A percentile compares a stretch with the other conserved stretches of the same genome.
Evolutionary conservation across 2,329 filamentous ascomycete species (phyloP).

Genomic region (Xylariaceae sp.): DNA sequence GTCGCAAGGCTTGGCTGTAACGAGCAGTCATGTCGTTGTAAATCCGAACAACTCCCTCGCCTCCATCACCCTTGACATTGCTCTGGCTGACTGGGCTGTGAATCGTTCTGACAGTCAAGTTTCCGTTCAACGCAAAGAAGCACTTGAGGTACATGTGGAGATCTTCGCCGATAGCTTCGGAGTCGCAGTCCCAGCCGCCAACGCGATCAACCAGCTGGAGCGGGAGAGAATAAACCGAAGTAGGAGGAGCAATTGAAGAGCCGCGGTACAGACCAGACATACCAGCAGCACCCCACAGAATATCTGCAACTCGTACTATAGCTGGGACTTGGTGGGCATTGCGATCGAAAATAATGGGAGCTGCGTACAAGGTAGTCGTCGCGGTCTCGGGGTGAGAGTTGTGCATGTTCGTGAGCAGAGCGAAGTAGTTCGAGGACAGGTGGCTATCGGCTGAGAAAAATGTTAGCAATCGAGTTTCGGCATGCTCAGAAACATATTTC

Average conservation of each 20-base stretch:
- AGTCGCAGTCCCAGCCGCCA: conserved; percentile 65
- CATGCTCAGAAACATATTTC: background rate
- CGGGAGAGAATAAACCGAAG: conserved; percentile 67
- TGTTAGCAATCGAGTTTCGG: conserved; percentile 16
- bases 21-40: conserved; percentile 57
- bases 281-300: conserved; percentile 66
- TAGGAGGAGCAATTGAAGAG: conserved; percentile 62
- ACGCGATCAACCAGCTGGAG: conserved; percentile 62
- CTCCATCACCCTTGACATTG: conserved; percentile 60
- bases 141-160: conserved; percentile 75
- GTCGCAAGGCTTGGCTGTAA: conserved; percentile 66
- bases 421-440: conserved; percentile 62
- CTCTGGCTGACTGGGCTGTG: conserved; percentile 67
- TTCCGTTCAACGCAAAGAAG: conserved; percentile 68
- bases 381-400: conserved; percentile 54
- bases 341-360: conserved; percentile 68
- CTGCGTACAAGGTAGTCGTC: conserved; percentile 59
- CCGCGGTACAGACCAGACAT: conserved; percentile 62
- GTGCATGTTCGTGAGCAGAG: conserved; percentile 59
- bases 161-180: conserved; percentile 69
- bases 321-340: conserved; percentile 64
- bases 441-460: conserved; percentile 60
- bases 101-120: conserved; percentile 59
- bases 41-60: conserved; percentile 49
- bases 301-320: conserved; percentile 64